Evolutionary conservation across 2,329 filamentous ascomycete species (phyloP).

Genomic region (Scedosporium minutisporum): DNA sequence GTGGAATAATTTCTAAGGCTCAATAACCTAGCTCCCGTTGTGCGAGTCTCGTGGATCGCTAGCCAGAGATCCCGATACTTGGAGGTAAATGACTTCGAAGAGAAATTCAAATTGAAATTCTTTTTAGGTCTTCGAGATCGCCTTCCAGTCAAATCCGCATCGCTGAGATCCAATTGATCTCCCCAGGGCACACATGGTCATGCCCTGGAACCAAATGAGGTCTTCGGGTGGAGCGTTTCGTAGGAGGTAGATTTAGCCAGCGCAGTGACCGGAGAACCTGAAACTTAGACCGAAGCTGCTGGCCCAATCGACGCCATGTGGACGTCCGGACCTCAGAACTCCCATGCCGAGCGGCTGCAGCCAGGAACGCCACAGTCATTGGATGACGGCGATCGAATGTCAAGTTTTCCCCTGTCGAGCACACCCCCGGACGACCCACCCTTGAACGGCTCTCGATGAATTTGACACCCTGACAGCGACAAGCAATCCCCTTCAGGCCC

Average conservation of each 20-base stretch:
- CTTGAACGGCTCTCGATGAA: not conserved
- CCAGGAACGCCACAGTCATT: not conserved
- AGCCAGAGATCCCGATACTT: not conserved
- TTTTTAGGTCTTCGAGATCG: not conserved
- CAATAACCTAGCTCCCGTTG: not conserved
- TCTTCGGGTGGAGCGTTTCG: not conserved
- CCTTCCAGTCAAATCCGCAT: not conserved
- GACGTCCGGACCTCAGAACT: not conserved
- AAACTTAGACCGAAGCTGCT: not conserved
- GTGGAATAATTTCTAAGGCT: not conserved
- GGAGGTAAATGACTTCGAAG: too few species aligned
- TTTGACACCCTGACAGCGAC: not conserved
- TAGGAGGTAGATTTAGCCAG: slow-evolving; percentile 4
- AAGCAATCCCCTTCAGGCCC: not conserved
- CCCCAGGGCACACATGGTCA: not conserved
- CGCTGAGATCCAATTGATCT: not conserved
- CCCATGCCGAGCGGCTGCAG: not conserved
- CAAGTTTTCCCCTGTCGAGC: not conserved
- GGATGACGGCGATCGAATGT: not conserved
- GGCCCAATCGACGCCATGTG: not conserved
- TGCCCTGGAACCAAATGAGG: not conserved
- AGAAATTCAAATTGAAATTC: too few species aligned
- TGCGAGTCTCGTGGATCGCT: not conserved
- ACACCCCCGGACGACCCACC: not conserved
- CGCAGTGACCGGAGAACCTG: not conserved